Evolutionary conservation across 2,329 filamentous ascomycete genomes (phyloP), one percentile per base, ranked within the genome.

Genomic region (Aspergillus quadricinctus): DNA sequence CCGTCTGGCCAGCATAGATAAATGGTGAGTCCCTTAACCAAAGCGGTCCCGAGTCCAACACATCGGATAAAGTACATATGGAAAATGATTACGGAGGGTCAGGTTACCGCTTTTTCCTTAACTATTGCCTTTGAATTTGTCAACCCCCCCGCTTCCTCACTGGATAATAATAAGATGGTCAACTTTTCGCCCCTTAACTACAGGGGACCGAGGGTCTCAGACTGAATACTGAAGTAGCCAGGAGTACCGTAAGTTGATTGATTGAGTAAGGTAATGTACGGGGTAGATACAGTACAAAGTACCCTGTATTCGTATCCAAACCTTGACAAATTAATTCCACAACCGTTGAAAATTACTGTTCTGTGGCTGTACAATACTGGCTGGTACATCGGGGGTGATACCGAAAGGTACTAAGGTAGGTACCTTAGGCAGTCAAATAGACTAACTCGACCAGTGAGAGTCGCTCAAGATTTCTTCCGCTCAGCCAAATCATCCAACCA

Each of bases 1-100:
- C 48, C 49, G 45, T 51, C 31, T 55, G 49, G 45, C 40, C 50
- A 46, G 23, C 43, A 56, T 45, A 23, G 40, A n/a, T 21, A 45
- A 45, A 45, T 21, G 21, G 41, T 23, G n/a, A 45, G 21, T 23
- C 41, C 41, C 43, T 46, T 11, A 46, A 23, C 43, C 43, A 46
- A 11, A 27, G 21, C 11, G 17, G 41, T 8, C 4, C n/a, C n/a
- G 19, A 45, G 40, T 43, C 40, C 40, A 43, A 43, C 8, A n/a
- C 40, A 9, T 19, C 7, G 19, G 17, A 21, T 3, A 23, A 9
- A 43, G 21, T 23, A 45, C 41, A n/a, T 14, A 23, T 4, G 40
- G 41, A 11, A 45, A 45, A 45, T 23, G 17, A 23, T 23, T 31
- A 31, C 29, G 29, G n/a, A 45, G 17, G n/a, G 37, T 41, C 37